These are phyloP conservation scores for Radiomyces spectabilis DNA, from an alignment of 192 early-diverging fungal species.

Conservation along the genomic window DNA sequence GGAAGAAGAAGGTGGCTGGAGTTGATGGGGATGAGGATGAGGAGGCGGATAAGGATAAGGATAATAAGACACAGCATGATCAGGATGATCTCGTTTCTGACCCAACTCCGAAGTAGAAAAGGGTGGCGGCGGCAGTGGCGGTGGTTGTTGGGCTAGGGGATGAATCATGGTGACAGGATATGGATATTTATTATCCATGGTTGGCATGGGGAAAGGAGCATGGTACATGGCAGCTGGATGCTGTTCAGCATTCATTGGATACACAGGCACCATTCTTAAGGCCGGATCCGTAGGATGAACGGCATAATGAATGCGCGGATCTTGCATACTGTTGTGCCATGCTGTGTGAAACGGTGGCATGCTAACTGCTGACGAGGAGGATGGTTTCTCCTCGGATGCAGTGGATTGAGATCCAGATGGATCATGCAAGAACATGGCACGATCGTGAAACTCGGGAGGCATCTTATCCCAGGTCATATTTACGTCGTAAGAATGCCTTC, in stretches of 20 bases:
- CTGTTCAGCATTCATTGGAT: too few species aligned
- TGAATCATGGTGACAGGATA: constrained; percentile 5
- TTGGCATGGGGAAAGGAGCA: background rate
- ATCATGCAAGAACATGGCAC: constrained; percentile 8
- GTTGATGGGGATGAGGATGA: constrained; percentile 6
- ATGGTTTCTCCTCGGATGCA: too few species aligned
- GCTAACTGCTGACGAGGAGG: too few species aligned
- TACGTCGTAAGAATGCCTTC: constrained; percentile 27
- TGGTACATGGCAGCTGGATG: background rate
- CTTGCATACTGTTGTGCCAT: too few species aligned
- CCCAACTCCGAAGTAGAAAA: background rate
- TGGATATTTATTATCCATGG: background rate
- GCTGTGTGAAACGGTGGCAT: too few species aligned
- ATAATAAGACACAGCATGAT: constrained; percentile 1
- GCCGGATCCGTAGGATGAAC: too few species aligned
- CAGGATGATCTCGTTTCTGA: constrained; percentile 4
- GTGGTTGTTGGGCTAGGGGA: constrained; percentile 5
- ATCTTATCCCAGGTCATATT: constrained; percentile 20
- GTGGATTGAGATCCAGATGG: too few species aligned
- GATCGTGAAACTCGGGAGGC: constrained; percentile 10
- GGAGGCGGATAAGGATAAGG: constrained; percentile 1
- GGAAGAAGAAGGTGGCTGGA: too few species aligned
- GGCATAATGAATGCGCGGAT: too few species aligned
- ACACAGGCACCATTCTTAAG: too few species aligned
- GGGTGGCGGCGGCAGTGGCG: too few species aligned